A percentile compares a stretch with the other conserved stretches of the same genome.
Conservation (phyloP, 2,329 filamentous ascomycete species). For the Dactylellina sp. region DNA sequence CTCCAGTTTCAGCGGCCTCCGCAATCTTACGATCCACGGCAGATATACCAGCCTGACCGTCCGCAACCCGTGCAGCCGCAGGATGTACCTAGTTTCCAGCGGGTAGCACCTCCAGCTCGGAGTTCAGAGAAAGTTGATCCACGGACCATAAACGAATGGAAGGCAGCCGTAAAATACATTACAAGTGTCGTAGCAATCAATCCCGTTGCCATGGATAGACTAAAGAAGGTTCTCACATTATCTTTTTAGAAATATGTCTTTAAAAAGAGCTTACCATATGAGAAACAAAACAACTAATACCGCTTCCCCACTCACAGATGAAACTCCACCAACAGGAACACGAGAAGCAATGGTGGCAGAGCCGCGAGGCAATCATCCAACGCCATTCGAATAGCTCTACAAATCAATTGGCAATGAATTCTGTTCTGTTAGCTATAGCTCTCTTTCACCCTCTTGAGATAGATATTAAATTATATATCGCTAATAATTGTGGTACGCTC, state of each 20-base stretch:
- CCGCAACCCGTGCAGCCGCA: slow-evolving; percentile 3
- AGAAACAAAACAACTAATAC: background rate
- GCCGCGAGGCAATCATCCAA: slow-evolving; percentile 57
- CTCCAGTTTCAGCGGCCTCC: slow-evolving; percentile 5
- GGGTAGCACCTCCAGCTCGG: background rate
- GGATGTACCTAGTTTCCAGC: background rate
- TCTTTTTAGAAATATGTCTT: too few species aligned
- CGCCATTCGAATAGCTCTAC: slow-evolving; percentile 55
- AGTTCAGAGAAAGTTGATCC: slow-evolving; percentile 36
- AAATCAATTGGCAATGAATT: slow-evolving; percentile 56
- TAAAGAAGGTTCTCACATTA: slow-evolving; percentile 58
- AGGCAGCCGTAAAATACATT: slow-evolving; percentile 59
- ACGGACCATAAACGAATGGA: slow-evolving; percentile 58
- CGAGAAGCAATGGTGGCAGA: slow-evolving; percentile 58
- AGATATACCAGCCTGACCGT: slow-evolving; percentile 42
- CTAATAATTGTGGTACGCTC: slow-evolving; percentile 18
- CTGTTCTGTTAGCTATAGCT: slow-evolving; percentile 28
- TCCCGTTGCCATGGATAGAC: slow-evolving; percentile 51
- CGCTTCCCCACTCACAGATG: slow-evolving; percentile 43
- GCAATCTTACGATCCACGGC: slow-evolving; percentile 43
- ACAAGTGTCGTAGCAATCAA: slow-evolving; percentile 57
- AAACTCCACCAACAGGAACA: slow-evolving; percentile 59
- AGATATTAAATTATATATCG: slow-evolving; percentile 18
- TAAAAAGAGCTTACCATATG: too few species aligned
- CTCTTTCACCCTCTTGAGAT: slow-evolving; percentile 2